phyloP scores from a whole-genome alignment of 345 rosid genomes.

The Eucalyptus tenuipes region DNA sequence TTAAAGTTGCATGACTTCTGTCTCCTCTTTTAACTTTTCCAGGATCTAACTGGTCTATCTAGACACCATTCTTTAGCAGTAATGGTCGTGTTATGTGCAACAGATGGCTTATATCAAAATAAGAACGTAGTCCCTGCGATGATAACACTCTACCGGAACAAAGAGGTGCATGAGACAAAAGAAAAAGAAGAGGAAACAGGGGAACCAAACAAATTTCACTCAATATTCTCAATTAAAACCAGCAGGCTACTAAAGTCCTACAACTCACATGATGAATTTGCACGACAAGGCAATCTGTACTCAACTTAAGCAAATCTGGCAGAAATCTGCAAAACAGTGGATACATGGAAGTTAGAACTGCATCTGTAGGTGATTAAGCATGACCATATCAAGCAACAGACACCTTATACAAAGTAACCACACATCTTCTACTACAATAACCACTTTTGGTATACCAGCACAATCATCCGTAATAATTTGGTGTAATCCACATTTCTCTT shows the following conservation, averaged over 20 bases:
- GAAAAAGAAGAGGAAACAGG: neutral
- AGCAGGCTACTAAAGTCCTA: neutral
- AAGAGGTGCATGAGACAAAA: neutral
- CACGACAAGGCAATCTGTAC: constrained; percentile 79
- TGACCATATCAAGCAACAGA: neutral
- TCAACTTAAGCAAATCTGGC: constrained; percentile 44
- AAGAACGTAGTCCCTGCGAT: neutral
- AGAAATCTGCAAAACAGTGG: constrained; percentile 42
- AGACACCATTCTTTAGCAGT: neutral
- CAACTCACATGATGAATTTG: constrained; percentile 78
- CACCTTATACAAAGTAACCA: neutral
- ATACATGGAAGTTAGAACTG: neutral
- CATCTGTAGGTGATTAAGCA: neutral
- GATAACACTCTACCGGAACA: neutral
- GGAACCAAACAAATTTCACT: neutral
- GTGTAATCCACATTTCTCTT: neutral
- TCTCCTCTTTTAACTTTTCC: neutral
- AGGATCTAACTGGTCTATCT: neutral
- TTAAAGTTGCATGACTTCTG: neutral
- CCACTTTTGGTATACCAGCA: neutral
- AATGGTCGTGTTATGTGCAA: neutral
- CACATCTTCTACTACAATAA: neutral
- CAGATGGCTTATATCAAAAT: neutral
- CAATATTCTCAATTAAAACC: neutral
- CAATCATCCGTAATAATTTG: neutral